phyloP scores from a whole-genome alignment of 306 rosid genomes.

The Alnus rubra region DNA sequence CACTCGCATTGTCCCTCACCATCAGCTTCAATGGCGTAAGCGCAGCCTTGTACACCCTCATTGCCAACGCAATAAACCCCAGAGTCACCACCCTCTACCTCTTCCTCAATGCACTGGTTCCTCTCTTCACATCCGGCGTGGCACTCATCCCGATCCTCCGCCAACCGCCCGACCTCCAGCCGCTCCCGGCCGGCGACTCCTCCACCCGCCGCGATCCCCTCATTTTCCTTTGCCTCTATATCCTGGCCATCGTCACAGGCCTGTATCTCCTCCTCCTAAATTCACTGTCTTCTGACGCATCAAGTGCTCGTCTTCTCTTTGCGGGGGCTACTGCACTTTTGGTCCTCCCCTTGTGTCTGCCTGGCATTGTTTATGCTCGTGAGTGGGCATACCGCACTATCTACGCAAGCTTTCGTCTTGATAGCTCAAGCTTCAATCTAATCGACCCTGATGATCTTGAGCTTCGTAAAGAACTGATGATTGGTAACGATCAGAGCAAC shows the following conservation, averaged over 20 bases:
- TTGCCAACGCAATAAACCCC: conserved; percentile 64
- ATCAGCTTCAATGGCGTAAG: conserved; percentile 74
- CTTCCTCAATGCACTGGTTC: conserved; percentile 67
- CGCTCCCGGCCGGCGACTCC: background rate
- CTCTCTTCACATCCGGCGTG: conserved; percentile 47
- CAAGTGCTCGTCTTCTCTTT: conserved; percentile 46
- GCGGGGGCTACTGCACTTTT: conserved; percentile 59
- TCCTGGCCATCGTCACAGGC: conserved; percentile 68
- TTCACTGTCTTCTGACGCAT: conserved; percentile 30
- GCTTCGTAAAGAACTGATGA: conserved; percentile 56
- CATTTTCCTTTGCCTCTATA: conserved; percentile 55
- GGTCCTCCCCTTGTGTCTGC: conserved; percentile 44
- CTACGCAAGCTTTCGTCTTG: conserved; percentile 15
- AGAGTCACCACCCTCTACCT: conserved; percentile 46
- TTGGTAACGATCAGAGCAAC: conserved; percentile 6
- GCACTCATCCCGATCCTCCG: conserved; percentile 55
- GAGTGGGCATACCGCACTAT: conserved; percentile 30
- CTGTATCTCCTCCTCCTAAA: conserved; percentile 62
- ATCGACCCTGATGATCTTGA: conserved; percentile 35
- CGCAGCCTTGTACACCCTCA: conserved; percentile 74
- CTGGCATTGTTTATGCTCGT: conserved; percentile 38
- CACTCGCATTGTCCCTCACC: conserved; percentile 70
- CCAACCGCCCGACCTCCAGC: conserved; percentile 36
- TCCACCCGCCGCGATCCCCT: conserved; percentile 34
- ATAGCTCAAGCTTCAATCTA: conserved; percentile 24